Conservation (phyloP, 306 rosid genomes). For the Datisca glomerata region DNA sequence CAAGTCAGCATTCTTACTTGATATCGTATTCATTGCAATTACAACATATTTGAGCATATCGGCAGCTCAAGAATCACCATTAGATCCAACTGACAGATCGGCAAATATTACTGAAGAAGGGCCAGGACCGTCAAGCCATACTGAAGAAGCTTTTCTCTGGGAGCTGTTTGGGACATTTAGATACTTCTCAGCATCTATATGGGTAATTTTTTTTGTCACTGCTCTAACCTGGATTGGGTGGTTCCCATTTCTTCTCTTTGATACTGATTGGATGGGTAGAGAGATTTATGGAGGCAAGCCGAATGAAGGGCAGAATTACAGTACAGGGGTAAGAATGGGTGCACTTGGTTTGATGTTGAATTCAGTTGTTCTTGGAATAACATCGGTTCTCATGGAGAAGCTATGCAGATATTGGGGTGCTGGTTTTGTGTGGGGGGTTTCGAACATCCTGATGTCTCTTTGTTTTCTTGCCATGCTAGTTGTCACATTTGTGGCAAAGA, state of each 20-base stretch:
- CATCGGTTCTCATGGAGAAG: slow-evolving; percentile 81
- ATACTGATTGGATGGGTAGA: slow-evolving; percentile 99
- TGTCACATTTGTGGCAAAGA: slow-evolving; percentile 52
- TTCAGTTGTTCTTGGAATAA: slow-evolving; percentile 82
- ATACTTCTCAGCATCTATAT: slow-evolving; percentile 56
- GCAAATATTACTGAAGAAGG: slow-evolving; percentile 31
- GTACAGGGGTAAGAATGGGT: slow-evolving; percentile 84
- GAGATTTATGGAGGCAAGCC: slow-evolving; percentile 96
- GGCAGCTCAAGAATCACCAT: slow-evolving; percentile 64
- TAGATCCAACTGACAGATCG: slow-evolving; percentile 24
- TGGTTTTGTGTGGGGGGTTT: slow-evolving; percentile 83
- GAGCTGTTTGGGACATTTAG: slow-evolving; percentile 80
- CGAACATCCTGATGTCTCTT: slow-evolving; percentile 71
- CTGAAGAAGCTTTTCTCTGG: slow-evolving; percentile 86
- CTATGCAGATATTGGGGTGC: slow-evolving; percentile 79
- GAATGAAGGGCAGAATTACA: slow-evolving; percentile 58
- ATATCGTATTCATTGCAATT: slow-evolving; percentile 44
- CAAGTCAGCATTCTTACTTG: slow-evolving; percentile 82
- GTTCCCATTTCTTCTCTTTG: slow-evolving; percentile 88
- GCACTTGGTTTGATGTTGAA: slow-evolving; percentile 84
- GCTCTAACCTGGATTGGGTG: slow-evolving; percentile 90
- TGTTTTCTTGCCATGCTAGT: slow-evolving; percentile 74
- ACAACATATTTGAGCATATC: slow-evolving; percentile 58
- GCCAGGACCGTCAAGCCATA: slow-evolving; percentile 35
- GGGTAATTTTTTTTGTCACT: slow-evolving; percentile 66